These are phyloP conservation scores for Pulchroboletus neoregius DNA, from an alignment of 1,284 basidiomycete genomes.

Conservation along the genomic window DNA sequence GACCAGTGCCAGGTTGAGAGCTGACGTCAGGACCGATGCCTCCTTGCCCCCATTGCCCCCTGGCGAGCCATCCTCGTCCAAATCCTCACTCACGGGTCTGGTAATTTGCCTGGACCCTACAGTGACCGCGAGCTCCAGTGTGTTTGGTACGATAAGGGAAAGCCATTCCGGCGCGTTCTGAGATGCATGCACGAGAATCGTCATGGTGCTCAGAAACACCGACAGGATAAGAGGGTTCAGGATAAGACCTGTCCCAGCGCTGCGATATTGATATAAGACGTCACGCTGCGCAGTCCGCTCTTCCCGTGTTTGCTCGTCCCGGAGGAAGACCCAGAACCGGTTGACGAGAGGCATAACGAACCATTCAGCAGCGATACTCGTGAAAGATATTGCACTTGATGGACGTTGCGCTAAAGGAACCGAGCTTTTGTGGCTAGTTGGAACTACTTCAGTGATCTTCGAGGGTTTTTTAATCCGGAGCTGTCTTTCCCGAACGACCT, in stretches of 20 bases:
- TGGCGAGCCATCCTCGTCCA: constrained; percentile 34
- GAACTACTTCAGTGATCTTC: constrained; percentile 44
- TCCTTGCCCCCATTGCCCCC: constrained; percentile 41
- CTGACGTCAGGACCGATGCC: constrained; percentile 66
- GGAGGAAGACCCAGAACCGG: constrained; percentile 86
- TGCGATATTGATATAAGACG: constrained; percentile 52
- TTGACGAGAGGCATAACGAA: constrained; percentile 88
- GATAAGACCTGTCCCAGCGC: constrained; percentile 77
- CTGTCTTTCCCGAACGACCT: constrained; percentile 68
- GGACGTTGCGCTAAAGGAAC: constrained; percentile 16
- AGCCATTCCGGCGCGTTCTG: constrained; percentile 78
- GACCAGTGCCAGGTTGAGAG: constrained; percentile 75
- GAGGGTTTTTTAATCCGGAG: constrained; percentile 58
- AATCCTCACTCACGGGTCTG: constrained; percentile 41
- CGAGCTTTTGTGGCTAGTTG: constrained; percentile 1
- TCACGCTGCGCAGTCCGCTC: constrained; percentile 54
- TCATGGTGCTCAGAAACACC: constrained; percentile 72
- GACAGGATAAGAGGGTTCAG: constrained; percentile 73
- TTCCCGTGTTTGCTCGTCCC: constrained; percentile 75
- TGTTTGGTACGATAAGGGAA: constrained; percentile 73
- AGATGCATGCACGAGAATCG: constrained; percentile 79
- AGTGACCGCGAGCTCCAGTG: constrained; percentile 77
- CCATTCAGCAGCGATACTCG: constrained; percentile 76
- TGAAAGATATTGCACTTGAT: constrained; percentile 47
- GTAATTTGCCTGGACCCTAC: constrained; percentile 68